phyloP scores from a whole-genome alignment of 2,329 filamentous ascomycete species.

The Pseudocercospora crystallina region DNA sequence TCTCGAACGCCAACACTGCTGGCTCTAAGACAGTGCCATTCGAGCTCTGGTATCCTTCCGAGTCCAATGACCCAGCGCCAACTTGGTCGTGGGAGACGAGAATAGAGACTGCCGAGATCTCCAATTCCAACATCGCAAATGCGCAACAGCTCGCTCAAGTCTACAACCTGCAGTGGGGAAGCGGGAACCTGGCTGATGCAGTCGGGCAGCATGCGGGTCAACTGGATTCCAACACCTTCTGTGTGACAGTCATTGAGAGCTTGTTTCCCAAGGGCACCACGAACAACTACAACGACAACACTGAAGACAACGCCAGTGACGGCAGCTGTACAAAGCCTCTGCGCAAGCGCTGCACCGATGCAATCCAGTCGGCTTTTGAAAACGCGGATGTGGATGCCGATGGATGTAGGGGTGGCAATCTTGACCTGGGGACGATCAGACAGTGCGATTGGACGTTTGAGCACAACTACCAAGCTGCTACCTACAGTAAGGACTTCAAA shows the following conservation, averaged over 20 bases:
- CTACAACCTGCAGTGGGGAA: constrained; percentile 10
- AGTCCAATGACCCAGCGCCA: constrained; percentile 8
- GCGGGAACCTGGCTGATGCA: constrained; percentile 3
- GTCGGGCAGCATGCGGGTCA: constrained; percentile 10
- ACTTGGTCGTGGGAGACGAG: constrained; percentile 10
- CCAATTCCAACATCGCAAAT: constrained; percentile 6
- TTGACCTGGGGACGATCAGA: constrained; percentile 4
- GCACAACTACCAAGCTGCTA: constrained; percentile 1
- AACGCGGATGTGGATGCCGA: constrained; percentile 8
- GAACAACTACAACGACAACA: constrained; percentile 6
- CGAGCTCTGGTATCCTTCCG: constrained; percentile 9
- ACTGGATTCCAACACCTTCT: constrained; percentile 14
- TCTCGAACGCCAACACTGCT: neutral
- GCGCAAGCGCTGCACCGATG: constrained; percentile 8
- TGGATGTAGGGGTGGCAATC: constrained; percentile 8
- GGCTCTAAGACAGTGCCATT: constrained; percentile 10
- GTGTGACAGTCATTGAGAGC: constrained; percentile 6
- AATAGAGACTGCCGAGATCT: constrained; percentile 7
- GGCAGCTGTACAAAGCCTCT: constrained; percentile 13
- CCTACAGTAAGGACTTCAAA: constrained; percentile 7
- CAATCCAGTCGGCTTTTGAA: constrained; percentile 8
- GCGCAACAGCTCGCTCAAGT: constrained; percentile 12
- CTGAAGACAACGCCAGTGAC: constrained; percentile 13
- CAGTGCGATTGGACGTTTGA: constrained; percentile 12
- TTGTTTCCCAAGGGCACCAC: constrained; percentile 1